A percentile compares a stretch with the other conserved stretches of the same genome.
phyloP scores from a whole-genome alignment of 176 grass and related monocot species.

The Oryza longistaminata region DNA sequence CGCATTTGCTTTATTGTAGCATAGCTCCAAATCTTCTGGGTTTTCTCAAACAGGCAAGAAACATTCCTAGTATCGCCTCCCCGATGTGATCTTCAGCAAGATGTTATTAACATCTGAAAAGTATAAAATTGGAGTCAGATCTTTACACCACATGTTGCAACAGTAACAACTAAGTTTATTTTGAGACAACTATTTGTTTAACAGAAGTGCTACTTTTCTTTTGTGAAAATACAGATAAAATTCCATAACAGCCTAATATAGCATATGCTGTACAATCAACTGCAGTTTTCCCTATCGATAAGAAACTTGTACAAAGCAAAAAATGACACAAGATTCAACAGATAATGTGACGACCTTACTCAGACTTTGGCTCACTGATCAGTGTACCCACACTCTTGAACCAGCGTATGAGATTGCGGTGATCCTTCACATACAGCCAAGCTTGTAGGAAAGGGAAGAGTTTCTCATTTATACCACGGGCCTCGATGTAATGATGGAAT shows the following conservation, averaged over 20 bases:
- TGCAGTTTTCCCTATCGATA: background rate
- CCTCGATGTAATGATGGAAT: conserved; percentile 85
- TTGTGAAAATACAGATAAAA: background rate
- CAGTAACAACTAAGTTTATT: too few species aligned
- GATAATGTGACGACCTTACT: conserved; percentile 35
- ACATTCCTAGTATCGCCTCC: background rate
- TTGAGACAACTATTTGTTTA: background rate
- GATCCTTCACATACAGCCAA: conserved; percentile 98
- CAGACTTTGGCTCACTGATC: conserved; percentile 59
- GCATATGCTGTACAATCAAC: background rate
- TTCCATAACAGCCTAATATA: background rate
- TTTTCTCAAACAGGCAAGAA: background rate
- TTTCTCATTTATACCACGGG: conserved; percentile 83
- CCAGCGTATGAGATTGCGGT: conserved; percentile 87
- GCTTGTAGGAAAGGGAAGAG: conserved; percentile 96
- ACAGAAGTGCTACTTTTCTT: background rate
- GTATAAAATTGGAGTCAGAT: background rate
- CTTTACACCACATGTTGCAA: background rate
- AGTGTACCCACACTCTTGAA: conserved; percentile 72
- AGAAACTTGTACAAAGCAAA: background rate
- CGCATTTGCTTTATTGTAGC: background rate
- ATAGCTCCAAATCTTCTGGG: conserved; percentile 5
- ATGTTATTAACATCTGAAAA: conserved; percentile 27
- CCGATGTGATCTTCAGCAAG: background rate
- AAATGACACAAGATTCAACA: background rate